Conservation (phyloP, 768 basidiomycete species). For the Pleurotus cornucopiae region DNA sequence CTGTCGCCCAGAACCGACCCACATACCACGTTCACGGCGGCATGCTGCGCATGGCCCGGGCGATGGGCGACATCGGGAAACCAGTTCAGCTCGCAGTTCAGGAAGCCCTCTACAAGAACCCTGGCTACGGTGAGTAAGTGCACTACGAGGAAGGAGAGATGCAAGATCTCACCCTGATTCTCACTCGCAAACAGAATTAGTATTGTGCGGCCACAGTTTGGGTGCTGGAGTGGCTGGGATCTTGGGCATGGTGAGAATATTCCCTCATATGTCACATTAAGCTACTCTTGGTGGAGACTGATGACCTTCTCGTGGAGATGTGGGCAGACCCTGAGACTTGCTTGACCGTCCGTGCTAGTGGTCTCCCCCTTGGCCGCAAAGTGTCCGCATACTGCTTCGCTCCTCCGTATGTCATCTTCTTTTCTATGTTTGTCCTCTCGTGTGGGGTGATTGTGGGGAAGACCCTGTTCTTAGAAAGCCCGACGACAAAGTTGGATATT, state of each 20-base stretch:
- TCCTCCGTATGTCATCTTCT: constrained; percentile 55
- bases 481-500: too few species aligned
- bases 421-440: too few species aligned
- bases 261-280: neutral
- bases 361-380: constrained; percentile 60
- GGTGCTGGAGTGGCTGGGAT: constrained; percentile 80
- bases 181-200: constrained; percentile 42
- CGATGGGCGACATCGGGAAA: constrained; percentile 73
- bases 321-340: constrained; percentile 84
- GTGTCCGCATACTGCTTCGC: constrained; percentile 78
- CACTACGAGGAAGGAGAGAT: neutral
- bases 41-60: constrained; percentile 73
- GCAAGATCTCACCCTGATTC: too few species aligned
- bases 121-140: constrained; percentile 58
- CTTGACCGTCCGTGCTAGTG: constrained; percentile 62
- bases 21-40: constrained; percentile 73
- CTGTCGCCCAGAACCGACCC: constrained; percentile 19
- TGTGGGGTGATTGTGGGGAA: too few species aligned
- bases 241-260: constrained; percentile 57
- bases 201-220: constrained; percentile 80
- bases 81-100: constrained; percentile 75
- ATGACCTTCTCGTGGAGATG: constrained; percentile 42
- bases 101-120: constrained; percentile 64
- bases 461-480: too few species aligned
- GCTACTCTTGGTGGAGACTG: constrained; percentile 1